Evolutionary conservation across 139 green algal species (phyloP), one percentile per base, ranked within the genome.

Genomic region (Tetraselmis striata): DNA sequence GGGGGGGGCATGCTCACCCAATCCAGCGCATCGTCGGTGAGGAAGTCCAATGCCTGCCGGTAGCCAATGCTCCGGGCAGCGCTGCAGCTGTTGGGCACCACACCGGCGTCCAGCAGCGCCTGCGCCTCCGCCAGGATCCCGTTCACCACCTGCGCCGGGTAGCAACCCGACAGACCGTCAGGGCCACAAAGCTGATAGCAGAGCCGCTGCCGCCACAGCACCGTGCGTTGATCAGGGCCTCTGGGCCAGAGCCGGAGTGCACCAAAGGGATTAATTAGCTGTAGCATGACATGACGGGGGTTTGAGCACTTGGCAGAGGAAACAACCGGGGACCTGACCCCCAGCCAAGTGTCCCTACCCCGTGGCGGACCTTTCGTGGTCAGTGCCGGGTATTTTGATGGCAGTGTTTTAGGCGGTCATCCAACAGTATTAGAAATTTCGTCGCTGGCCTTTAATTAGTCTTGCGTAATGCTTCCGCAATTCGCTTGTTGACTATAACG

Each of bases 61-160:
- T 95, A 95, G 0, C 92, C 95, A 5, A 98, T 97, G 2, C 91
- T 91, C 25, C 90, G 88, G 18, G 88, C 85, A 1, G 92, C 93
- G 78, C 88, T 91, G 78, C 88, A 90, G 32, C 79, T 77, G 79
- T 91, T 90, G n/a, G 94, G 83, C 28, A 77, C 27, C 1, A 93
- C 26, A 0, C 90, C 91, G 0, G 75, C 25, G n/a, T 88, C 75
- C 83, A 96, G 86, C 84, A 96, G 84, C 87, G 82, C n/a, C 24
- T 85, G 77, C 18, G 87, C 88, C 82, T 94, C 91, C 78, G 87
- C 67, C 74, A 93, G 76, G 76, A 94, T 59, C 2, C 90, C 90
- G 0, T 77, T 29, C 32, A 76, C 25, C 29, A 85, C 76, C 84
- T 84, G 74, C 79, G n/a, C n/a, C n/a, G n/a, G n/a, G n/a, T n/a